These are phyloP conservation scores for Candida pseudoglaebosa DNA, from an alignment of 805 yeast genomes.

Conservation along the genomic window DNA sequence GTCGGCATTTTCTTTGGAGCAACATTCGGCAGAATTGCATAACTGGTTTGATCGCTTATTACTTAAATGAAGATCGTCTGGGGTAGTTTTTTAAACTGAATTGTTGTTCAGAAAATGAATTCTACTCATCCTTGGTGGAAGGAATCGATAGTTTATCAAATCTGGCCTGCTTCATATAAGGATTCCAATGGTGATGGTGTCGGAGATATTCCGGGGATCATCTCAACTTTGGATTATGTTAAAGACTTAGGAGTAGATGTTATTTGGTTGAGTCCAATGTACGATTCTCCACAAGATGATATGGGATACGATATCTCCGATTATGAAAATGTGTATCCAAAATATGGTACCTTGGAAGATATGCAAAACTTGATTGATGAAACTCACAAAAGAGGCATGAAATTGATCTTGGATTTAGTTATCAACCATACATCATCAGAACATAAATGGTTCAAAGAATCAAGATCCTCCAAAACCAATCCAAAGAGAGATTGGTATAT, in stretches of 20 bases:
- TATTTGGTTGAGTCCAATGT: slow-evolving; percentile 57
- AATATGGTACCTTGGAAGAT: slow-evolving; percentile 53
- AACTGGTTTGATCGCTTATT: too few relatives aligned
- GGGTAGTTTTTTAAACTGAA: too few relatives aligned
- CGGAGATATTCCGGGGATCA: slow-evolving; percentile 55
- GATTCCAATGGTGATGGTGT: slow-evolving; percentile 58
- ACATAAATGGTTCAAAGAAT: slow-evolving; percentile 58
- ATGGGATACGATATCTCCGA: slow-evolving; percentile 62
- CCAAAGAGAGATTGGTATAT: slow-evolving; percentile 61
- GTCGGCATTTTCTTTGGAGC: too few relatives aligned
- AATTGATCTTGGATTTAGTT: slow-evolving; percentile 51
- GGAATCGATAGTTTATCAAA: slow-evolving; percentile 53
- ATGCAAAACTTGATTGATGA: slow-evolving; percentile 47
- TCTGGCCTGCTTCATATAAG: slow-evolving; percentile 59
- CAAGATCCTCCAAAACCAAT: slow-evolving; percentile 46
- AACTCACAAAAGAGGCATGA: slow-evolving; percentile 47
- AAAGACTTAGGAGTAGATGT: slow-evolving; percentile 47
- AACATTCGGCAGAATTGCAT: too few relatives aligned
- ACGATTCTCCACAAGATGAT: slow-evolving; percentile 56
- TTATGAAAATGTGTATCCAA: slow-evolving; percentile 48
- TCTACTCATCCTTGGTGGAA: slow-evolving; percentile 48
- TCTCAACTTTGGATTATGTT: slow-evolving; percentile 49
- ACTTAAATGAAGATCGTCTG: too few relatives aligned
- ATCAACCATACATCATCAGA: slow-evolving; percentile 55
- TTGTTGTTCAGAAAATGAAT: too few relatives aligned